These are phyloP conservation scores for Boletus rufocinnamomeus DNA, from an alignment of 768 basidiomycete genomes.

Conservation along the genomic window DNA sequence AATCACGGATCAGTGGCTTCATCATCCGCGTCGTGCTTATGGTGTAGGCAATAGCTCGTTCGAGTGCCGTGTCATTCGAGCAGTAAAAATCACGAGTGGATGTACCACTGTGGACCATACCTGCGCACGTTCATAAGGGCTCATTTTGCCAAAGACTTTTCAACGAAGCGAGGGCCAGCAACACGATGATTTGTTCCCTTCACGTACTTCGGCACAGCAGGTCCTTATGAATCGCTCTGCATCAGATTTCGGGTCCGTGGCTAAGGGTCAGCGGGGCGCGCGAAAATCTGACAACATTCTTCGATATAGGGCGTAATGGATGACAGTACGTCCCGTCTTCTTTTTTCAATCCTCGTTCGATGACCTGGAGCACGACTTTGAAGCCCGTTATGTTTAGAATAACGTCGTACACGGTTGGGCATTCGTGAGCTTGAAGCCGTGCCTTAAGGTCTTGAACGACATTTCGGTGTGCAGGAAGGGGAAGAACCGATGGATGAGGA, in stretches of 20 bases:
- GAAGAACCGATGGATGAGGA: slow-evolving; percentile 90
- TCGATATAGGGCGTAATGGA: slow-evolving; percentile 80
- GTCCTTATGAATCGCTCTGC: background rate
- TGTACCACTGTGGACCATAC: too few species aligned
- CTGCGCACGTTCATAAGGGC: too few species aligned
- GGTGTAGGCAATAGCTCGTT: background rate
- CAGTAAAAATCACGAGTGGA: background rate
- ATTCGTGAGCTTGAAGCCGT: slow-evolving; percentile 68
- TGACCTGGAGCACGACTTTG: background rate
- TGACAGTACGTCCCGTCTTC: too few species aligned
- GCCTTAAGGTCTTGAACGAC: slow-evolving; percentile 56
- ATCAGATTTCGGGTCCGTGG: too few species aligned
- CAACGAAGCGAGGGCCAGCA: too few species aligned
- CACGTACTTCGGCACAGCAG: too few species aligned
- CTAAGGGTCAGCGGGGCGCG: slow-evolving; percentile 36
- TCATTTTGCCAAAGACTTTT: too few species aligned
- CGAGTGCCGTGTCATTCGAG: background rate
- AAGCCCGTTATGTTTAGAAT: slow-evolving; percentile 77
- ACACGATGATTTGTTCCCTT: too few species aligned
- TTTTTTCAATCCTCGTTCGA: background rate
- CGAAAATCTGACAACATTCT: slow-evolving; percentile 81
- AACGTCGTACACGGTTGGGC: slow-evolving; percentile 82
- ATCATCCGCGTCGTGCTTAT: background rate
- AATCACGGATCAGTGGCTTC: background rate
- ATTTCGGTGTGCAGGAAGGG: slow-evolving; percentile 61